Percentiles rank a stretch among this genome's conserved stretches.
Evolutionary conservation across 495 filamentous ascomycete species (phyloP).

Genomic region (Podospora australis): DNA sequence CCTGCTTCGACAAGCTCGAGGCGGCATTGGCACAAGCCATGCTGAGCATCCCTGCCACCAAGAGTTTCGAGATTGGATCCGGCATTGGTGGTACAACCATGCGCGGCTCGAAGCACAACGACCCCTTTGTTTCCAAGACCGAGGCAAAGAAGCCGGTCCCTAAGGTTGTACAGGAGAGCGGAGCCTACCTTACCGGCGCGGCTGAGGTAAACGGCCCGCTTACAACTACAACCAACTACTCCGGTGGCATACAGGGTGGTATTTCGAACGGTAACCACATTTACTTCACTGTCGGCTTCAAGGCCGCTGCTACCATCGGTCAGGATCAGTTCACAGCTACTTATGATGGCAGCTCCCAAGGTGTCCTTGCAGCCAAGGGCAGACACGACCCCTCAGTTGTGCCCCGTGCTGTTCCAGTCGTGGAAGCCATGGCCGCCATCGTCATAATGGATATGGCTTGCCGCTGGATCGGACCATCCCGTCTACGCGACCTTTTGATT

Average conservation of each 20-base stretch:
- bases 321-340: conserved; percentile 81
- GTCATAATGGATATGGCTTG: conserved; percentile 86
- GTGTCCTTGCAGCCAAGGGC: conserved; percentile 85
- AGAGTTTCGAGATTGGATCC: conserved; percentile 94
- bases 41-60: conserved; percentile 95
- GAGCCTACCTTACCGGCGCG: conserved; percentile 28
- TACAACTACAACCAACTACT: conserved; percentile 92
- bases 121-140: conserved; percentile 66
- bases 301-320: conserved; percentile 91
- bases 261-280: conserved; percentile 93
- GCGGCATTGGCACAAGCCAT: conserved; percentile 91
- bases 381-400: conserved; percentile 95
- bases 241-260: conserved; percentile 92
- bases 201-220: conserved; percentile 50
- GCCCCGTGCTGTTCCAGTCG: conserved; percentile 88
- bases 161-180: conserved; percentile 31
- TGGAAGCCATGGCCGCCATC: conserved; percentile 91
- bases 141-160: conserved; percentile 28
- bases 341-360: conserved; percentile 64
- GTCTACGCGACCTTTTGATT: too few relatives aligned
- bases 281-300: conserved; percentile 95
- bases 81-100: conserved; percentile 86
- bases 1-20: conserved; percentile 94
- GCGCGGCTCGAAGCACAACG: conserved; percentile 89
- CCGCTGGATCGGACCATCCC: too few relatives aligned